A percentile compares a stretch with the other conserved stretches of the same genome.
These are phyloP conservation scores for Nicotiana obtusifolia DNA, from an alignment of 257 asterid genomes.

Conservation along the genomic window DNA sequence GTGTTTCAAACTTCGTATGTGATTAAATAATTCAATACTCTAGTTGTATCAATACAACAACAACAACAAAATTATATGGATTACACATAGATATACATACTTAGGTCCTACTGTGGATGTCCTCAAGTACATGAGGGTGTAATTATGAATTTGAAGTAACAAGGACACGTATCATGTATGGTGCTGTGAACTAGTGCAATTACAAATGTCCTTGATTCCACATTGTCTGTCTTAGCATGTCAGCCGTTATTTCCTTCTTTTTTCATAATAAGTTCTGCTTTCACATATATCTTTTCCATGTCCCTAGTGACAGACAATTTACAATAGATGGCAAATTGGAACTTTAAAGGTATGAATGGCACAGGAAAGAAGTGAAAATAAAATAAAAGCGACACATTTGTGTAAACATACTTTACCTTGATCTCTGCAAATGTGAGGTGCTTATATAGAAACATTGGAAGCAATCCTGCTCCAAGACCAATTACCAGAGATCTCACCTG, in stretches of 20 bases:
- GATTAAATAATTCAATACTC: not conserved
- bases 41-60: not conserved
- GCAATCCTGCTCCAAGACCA: constrained; percentile 97
- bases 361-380: not conserved
- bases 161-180: not conserved
- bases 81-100: not conserved
- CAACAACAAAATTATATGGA: not conserved
- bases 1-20: not conserved
- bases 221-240: not conserved
- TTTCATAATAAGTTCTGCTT: not conserved
- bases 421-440: constrained; percentile 47
- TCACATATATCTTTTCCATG: not conserved
- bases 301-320: not conserved
- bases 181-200: not conserved
- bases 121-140: not conserved
- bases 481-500: constrained; percentile 67
- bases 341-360: not conserved
- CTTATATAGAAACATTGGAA: constrained; percentile 85
- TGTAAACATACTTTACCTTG: constrained; percentile 38
- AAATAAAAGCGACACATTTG: not conserved
- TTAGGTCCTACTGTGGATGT: not conserved
- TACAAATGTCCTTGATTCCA: not conserved
- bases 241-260: not conserved
- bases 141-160: not conserved
- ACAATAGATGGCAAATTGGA: not conserved